Base-by-base conservation (phyloP, 768 basidiomycete genomes). In the Fistulinella prunicolor region DNA sequence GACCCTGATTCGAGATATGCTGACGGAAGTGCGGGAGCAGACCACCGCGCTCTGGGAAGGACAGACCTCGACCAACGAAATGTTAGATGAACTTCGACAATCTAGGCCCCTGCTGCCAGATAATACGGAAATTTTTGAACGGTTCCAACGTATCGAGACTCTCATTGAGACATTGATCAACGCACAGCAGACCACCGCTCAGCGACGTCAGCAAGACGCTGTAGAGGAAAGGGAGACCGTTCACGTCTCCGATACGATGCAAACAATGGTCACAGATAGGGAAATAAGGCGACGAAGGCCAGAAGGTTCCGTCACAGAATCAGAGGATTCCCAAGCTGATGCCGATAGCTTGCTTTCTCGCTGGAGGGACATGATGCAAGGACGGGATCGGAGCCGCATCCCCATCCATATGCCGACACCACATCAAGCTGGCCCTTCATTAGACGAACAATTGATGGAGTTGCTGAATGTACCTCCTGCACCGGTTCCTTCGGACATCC, bases 31-130 rank as follows among this genome's bases (percentile, higher is more conserved):
- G 37, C 73, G 81, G 37, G 77, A 80, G 7, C 80, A 84, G 54
- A 72, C 83, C 7, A 70, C 72, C 9, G 78, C 75, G 9, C 63
- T 95, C 19, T 73, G 79, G 65, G 75, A 86, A 40, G 80, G 77
- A 6, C 89, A 94, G 64, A 57, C 64, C 0, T 69, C 76, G 0
- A 78, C 85, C 7, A 81, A 82, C 43, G 73, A 77, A 24, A 68
- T 81, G 50, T 65, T 94, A 29, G 80, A 86, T 47, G 78, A 83
- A 21, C 69, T 93, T 44, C 76, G 79, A 17, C 72, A 75, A 13
- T 59, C 72, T 24, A 74, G 77, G 17, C 66, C 73, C 38, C 53
- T 62, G n/a, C 59, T 64, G 19, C 59, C 58, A 22, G 72, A 77
- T 59, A 67, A 72, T 59, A 43, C 78, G 60, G 73, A 73, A 43